Conservation (phyloP, 2,329 filamentous ascomycete genomes). For the Didymella exigua region DNA sequence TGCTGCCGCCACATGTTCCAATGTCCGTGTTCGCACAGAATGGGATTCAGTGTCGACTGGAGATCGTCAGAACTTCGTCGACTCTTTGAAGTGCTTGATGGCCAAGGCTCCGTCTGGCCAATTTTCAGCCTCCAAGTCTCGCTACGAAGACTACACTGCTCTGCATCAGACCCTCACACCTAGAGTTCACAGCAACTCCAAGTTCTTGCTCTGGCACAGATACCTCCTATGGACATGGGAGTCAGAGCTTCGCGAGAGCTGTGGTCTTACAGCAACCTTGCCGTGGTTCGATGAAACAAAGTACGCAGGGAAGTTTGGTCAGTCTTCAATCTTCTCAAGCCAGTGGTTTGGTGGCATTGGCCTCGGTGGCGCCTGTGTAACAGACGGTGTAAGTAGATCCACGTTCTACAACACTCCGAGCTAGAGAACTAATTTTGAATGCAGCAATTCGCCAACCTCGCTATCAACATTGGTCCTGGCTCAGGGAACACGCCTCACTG, state of each 20-base stretch:
- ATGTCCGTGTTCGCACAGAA: slow-evolving; percentile 36
- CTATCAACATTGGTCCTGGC: slow-evolving; percentile 42
- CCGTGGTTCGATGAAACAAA: slow-evolving; percentile 49
- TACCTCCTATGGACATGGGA: slow-evolving; percentile 52
- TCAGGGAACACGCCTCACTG: slow-evolving; percentile 38
- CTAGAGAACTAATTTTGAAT: slow-evolving; percentile 12
- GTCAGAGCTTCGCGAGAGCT: slow-evolving; percentile 49
- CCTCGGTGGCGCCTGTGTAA: slow-evolving; percentile 37
- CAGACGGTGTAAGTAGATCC: slow-evolving; percentile 41
- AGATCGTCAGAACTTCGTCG: slow-evolving; percentile 34
- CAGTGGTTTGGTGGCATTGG: slow-evolving; percentile 35
- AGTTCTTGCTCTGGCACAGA: slow-evolving; percentile 54
- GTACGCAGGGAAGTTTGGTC: slow-evolving; percentile 39
- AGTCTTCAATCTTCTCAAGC: slow-evolving; percentile 40
- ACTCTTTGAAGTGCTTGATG: slow-evolving; percentile 40
- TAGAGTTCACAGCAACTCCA: slow-evolving; percentile 40
- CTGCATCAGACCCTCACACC: slow-evolving; percentile 43
- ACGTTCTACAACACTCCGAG: background rate
- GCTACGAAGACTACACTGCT: slow-evolving; percentile 43
- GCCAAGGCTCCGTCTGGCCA: slow-evolving; percentile 27
- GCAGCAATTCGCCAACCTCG: slow-evolving; percentile 42
- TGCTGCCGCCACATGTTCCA: slow-evolving; percentile 27
- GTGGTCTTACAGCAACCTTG: slow-evolving; percentile 48
- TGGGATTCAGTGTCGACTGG: slow-evolving; percentile 36
- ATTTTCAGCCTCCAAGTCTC: slow-evolving; percentile 33